Percentiles rank a stretch among this genome's conserved stretches.
Conservation (phyloP, 805 yeast genomes). For the Sugiyamaella boreocaroliniensis region DNA sequence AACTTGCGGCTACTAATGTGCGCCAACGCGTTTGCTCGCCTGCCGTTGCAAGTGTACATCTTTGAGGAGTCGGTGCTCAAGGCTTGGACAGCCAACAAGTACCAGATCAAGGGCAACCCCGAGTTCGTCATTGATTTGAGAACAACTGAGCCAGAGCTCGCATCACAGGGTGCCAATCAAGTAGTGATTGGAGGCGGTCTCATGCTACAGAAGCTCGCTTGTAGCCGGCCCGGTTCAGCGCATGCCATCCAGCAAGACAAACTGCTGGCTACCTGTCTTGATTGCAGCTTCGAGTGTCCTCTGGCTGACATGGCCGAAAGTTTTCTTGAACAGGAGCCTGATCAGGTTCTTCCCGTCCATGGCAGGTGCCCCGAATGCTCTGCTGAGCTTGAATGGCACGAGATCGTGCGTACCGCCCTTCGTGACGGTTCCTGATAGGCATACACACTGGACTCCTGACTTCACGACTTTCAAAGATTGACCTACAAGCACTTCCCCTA, state of each 20-base stretch:
- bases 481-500: too few relatives aligned
- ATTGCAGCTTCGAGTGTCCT: not conserved
- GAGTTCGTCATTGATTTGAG: constrained; percentile 8
- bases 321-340: constrained; percentile 1
- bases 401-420: constrained; percentile 8
- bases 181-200: constrained; percentile 17
- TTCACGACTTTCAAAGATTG: too few relatives aligned
- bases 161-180: not conserved
- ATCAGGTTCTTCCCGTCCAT: constrained; percentile 8
- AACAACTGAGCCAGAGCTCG: not conserved
- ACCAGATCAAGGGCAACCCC: constrained; percentile 9
- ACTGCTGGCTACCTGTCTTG: not conserved
- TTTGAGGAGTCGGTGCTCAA: constrained; percentile 22
- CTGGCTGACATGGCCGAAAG: constrained; percentile 8
- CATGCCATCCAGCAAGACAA: too few relatives aligned
- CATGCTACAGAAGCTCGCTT: not conserved
- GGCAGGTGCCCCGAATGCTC: constrained; percentile 16
- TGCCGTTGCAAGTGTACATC: constrained; percentile 24
- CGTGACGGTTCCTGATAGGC: not conserved
- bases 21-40: constrained; percentile 20
- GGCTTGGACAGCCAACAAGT: constrained; percentile 26
- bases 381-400: constrained; percentile 8
- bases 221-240: too few relatives aligned
- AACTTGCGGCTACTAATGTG: constrained; percentile 24
- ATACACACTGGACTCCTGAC: not conserved